Conservation (phyloP, 2,329 filamentous ascomycete genomes). For the Didymella sp. region DNA sequence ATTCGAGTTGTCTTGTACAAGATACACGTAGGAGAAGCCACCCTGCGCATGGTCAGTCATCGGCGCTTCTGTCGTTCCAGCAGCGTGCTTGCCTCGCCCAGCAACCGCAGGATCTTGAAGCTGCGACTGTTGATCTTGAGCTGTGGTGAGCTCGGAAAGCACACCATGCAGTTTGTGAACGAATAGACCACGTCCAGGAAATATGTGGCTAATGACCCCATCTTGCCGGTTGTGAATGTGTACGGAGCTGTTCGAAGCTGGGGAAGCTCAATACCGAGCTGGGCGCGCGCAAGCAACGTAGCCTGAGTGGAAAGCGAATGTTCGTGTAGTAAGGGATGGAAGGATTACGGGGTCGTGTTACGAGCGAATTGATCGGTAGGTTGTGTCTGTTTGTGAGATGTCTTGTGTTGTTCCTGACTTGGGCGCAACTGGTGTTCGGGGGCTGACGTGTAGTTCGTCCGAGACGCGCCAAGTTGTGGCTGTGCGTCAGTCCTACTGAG, state of each 20-base stretch:
- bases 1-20: conserved; percentile 87
- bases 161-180: conserved; percentile 92
- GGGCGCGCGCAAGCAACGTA: conserved; percentile 13
- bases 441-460: conserved; percentile 21
- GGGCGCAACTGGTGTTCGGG: conserved; percentile 19
- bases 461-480: conserved; percentile 19
- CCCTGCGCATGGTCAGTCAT: conserved; percentile 62
- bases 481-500: conserved; percentile 4
- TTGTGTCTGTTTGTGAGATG: conserved; percentile 9
- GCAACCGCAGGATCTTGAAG: conserved; percentile 92
- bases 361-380: background rate
- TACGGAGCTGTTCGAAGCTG: conserved; percentile 29
- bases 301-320: background rate
- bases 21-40: conserved; percentile 98
- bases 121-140: conserved; percentile 93
- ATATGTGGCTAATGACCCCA: conserved; percentile 59
- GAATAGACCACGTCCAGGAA: conserved; percentile 89
- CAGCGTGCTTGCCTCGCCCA: conserved; percentile 76
- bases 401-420: conserved; percentile 13
- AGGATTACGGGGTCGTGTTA: background rate
- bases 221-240: conserved; percentile 25
- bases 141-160: conserved; percentile 92
- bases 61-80: background rate
- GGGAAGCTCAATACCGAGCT: conserved; percentile 23
- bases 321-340: conserved; percentile 2